Conservation (phyloP, 1,284 basidiomycete genomes). For the Ustilago xerochloae region DNA sequence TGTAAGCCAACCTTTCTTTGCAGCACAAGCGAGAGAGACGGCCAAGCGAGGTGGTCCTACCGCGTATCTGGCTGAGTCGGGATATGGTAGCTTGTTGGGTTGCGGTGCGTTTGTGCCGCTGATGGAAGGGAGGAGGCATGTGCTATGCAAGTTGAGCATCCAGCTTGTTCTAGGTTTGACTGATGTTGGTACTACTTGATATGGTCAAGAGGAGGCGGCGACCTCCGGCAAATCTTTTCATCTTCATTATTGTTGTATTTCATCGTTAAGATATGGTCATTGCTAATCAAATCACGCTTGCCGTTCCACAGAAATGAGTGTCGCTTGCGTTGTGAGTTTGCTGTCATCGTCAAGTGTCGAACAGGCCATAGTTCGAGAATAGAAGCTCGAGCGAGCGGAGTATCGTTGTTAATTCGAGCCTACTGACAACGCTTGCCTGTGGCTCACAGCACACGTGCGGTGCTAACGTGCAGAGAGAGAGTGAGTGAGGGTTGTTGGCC, state of each 20-base stretch:
- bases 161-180: slow-evolving; percentile 57
- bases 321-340: not conserved
- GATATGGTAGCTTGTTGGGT: slow-evolving; percentile 59
- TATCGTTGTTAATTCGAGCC: not conserved
- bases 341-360: not conserved
- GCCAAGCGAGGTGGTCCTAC: slow-evolving; percentile 56
- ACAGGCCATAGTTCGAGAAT: not conserved
- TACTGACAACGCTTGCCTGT: not conserved
- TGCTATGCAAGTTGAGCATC: slow-evolving; percentile 55
- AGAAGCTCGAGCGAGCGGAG: too few relatives aligned
- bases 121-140: slow-evolving; percentile 46
- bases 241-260: not conserved
- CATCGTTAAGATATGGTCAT: not conserved
- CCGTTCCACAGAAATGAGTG: not conserved
- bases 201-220: not conserved
- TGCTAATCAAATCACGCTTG: slow-evolving; percentile 2
- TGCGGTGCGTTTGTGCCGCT: slow-evolving; percentile 58
- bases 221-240: not conserved
- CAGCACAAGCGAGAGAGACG: slow-evolving; percentile 64
- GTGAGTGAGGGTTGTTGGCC: too few relatives aligned
- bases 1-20: slow-evolving; percentile 61
- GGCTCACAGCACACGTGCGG: slow-evolving; percentile 29
- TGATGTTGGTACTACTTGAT: slow-evolving; percentile 51
- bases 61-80: slow-evolving; percentile 60
- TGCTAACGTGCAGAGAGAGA: slow-evolving; percentile 1